Evolutionary conservation across 1,284 basidiomycete genomes (phyloP).

Genomic region (Trametes versicolor): DNA sequence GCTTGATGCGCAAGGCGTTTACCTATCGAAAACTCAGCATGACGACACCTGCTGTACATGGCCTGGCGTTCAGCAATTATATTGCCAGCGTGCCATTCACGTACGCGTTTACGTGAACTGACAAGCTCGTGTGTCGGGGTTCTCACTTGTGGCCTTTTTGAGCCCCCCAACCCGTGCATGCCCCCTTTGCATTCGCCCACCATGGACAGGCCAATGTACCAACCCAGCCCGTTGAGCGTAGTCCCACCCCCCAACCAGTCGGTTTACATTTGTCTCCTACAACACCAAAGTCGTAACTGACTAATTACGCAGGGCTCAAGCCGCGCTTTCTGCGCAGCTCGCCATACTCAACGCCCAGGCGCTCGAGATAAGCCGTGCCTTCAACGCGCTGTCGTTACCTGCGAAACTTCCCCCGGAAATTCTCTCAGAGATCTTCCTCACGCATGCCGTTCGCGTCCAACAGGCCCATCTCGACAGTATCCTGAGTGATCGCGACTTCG

Average conservation of each 20-base stretch:
- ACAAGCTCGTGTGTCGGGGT: background rate
- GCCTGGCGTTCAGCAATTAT: background rate
- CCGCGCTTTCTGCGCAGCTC: constrained; percentile 9
- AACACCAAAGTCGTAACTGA: background rate
- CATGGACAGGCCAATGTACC: background rate
- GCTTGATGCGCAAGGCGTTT: background rate
- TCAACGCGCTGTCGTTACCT: constrained; percentile 22
- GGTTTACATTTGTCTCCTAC: background rate
- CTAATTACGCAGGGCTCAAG: background rate
- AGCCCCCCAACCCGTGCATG: background rate
- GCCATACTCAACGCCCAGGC: constrained; percentile 6
- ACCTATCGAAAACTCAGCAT: background rate
- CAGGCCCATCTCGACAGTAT: background rate
- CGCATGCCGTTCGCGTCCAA: constrained; percentile 9
- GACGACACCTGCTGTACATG: background rate
- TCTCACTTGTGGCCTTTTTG: background rate
- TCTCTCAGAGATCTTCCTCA: constrained; percentile 20
- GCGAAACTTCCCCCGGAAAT: constrained; percentile 25
- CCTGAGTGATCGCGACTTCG: background rate
- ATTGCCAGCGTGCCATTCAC: background rate
- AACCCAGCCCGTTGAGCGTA: background rate
- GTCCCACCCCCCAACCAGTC: background rate
- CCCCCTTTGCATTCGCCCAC: background rate
- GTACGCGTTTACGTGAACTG: constrained; percentile 7
- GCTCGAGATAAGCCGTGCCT: constrained; percentile 12